Base-by-base conservation (phyloP, 2,329 filamentous ascomycete species). In the Calonectria pseudoreteaudii region DNA sequence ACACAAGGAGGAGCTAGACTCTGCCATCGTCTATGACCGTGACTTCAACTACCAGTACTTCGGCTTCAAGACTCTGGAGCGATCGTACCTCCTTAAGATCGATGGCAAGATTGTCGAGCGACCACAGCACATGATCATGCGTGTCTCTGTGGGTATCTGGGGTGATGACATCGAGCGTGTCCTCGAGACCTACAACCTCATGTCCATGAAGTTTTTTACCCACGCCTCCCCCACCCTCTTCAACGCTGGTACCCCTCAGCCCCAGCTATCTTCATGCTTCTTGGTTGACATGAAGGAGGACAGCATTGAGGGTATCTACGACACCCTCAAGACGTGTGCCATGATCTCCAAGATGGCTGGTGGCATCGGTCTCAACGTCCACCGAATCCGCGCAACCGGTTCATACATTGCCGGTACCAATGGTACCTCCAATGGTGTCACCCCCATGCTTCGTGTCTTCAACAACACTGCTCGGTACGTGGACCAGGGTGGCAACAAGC, bases 11-110 rank as follows among this genome's bases (percentile, higher is more conserved):
- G 97, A 99, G 87, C 91, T 99, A 72, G 98, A 99, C 90, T 98
- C 96, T 53, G 97, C 97, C 82, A 98, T 99, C 84, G 96, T 99
- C 81, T 99, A 98, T 82, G 97, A 99, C 88, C 94, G 97, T 80
- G 97, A 99, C 85, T 99, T 99, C 91, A 98, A 98, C 91, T 99
- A 99, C 90, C 97, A 99, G 89, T 99, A 98, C 89, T 99, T 99
- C 82, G 97, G 97, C 77, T 99, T 99, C 93, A 99, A 99, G 92
- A 99, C 97, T 10, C 90, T 99, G 49, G 97, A 99, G 90, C 93
- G 97, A 74, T 99, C 97, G 83, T 99, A 99, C 83, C 93, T 99
- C 67, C 93, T 99, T 79, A 96, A 97, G 84, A 94, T 98, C 78
- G 91, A 98, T 81, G 96, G 95, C 84, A 98, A 98, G 88, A 95